These are phyloP conservation scores for Dothideomycetidae sp. DNA, from an alignment of 2,329 filamentous ascomycete species.

Conservation along the genomic window DNA sequence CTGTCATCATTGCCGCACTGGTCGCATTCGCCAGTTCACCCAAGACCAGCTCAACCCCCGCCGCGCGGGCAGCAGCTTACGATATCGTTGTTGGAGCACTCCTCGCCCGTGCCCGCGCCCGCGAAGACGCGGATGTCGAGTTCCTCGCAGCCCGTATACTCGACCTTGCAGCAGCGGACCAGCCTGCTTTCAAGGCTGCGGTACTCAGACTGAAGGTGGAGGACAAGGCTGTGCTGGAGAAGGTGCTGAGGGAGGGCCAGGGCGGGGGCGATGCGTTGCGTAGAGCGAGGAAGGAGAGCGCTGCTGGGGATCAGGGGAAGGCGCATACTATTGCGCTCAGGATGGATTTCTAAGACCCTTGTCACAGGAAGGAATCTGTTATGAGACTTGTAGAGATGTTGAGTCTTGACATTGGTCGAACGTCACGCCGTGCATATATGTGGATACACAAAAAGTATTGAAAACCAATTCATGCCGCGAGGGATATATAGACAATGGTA, in stretches of 20 bases:
- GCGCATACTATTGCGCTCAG: conserved; percentile 70
- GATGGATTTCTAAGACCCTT: conserved; percentile 89
- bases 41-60: conserved; percentile 10
- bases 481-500: no score
- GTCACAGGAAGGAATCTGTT: no score
- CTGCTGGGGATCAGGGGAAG: conserved; percentile 33
- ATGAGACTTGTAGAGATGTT: no score
- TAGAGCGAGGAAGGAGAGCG: no score
- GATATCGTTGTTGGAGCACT: conserved; percentile 65
- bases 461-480: no score
- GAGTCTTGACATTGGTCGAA: no score
- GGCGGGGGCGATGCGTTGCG: conserved; percentile 26
- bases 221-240: conserved; percentile 61
- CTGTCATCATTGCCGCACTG: conserved; percentile 58
- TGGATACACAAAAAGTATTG: no score
- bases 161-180: conserved; percentile 66
- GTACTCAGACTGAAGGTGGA: conserved; percentile 56
- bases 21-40: conserved; percentile 50
- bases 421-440: no score
- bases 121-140: conserved; percentile 43
- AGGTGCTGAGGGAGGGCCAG: conserved; percentile 37
- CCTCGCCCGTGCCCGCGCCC: conserved; percentile 54
- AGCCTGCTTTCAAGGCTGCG: conserved; percentile 56
- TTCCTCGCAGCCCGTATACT: conserved; percentile 67
- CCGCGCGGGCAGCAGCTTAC: conserved; percentile 45